Percentiles rank a stretch among this genome's conserved stretches.
phyloP scores from a whole-genome alignment of 441 rosid species.

The Gossypium schwendimanii region DNA sequence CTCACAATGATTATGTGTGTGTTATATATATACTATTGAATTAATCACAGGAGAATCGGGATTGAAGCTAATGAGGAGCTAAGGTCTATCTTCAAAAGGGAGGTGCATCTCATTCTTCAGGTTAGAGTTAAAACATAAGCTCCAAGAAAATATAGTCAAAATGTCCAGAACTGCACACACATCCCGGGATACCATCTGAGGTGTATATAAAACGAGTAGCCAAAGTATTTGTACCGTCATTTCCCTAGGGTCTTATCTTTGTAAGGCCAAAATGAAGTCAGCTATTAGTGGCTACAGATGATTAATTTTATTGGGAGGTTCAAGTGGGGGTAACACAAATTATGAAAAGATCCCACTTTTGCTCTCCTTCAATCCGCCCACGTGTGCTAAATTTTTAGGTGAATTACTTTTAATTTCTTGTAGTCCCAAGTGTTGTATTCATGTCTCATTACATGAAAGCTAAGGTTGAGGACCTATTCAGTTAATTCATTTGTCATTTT shows the following conservation, averaged over 20 bases:
- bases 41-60: slow-evolving; percentile 69
- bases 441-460: too few relatives aligned
- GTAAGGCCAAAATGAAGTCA: background rate
- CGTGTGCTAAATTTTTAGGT: background rate
- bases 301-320: background rate
- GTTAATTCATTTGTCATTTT: too few relatives aligned
- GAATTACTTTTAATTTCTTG: too few relatives aligned
- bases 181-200: background rate
- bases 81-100: slow-evolving; percentile 68
- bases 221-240: background rate
- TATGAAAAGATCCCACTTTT: background rate
- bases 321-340: background rate
- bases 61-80: slow-evolving; percentile 90
- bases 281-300: background rate
- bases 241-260: background rate
- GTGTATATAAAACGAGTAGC: slow-evolving; percentile 10
- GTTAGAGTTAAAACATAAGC: slow-evolving; percentile 45
- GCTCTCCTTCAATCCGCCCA: background rate
- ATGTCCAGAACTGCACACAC: background rate
- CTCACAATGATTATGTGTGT: background rate
- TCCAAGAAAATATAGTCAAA: background rate
- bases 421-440: too few relatives aligned
- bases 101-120: slow-evolving; percentile 82
- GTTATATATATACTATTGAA: background rate
- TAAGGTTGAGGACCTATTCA: too few relatives aligned